Evolutionary conservation across 2,329 filamentous ascomycete genomes (phyloP), one percentile per base, ranked within the genome.

Genomic region (Microascus cirrosus): DNA sequence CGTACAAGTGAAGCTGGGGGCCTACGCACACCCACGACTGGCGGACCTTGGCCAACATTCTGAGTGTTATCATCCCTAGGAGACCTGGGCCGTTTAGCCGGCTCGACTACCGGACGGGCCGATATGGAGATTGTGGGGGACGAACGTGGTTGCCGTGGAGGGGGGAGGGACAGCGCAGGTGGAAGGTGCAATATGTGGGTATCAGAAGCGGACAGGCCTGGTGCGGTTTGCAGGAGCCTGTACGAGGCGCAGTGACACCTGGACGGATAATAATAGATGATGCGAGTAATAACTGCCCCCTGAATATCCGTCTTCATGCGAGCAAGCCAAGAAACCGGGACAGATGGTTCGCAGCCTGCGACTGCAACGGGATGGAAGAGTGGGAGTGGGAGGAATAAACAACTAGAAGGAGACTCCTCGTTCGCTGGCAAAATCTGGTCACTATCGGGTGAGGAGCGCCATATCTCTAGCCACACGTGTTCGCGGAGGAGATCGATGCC

Each of bases 121-220:
- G 55, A 57, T 57, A 36, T 45, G 60, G 56, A 20, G 32, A 36
- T n/a, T 59, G 62, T 42, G 61, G 61, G 7, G 61, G 42, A 48
- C 20, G 42, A 22, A 48, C 28, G 28, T 32, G 28, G 28, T 4
- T 4, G 28, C 4, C 28, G 28, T 32, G 28, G 28, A 32, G 28
- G 28, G 28, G 28, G 28, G 28, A 32, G 28, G 28, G 28, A 4
- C 8, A 4, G 28, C 28, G 28, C 28, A 4, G 28, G 8, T 32
- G 28, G 28, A 32, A 8, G 28, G 28, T 32, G 28, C 28, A 32
- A 32, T 32, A 32, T 32, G n/a, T n/a, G 28, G 28, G 28, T 32
- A 8, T 32, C 28, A 32, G 8, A 32, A 32, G 28, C 28, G 28
- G 28, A 8, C 28, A 32, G 28, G 28, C 8, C 28, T 32, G 28